Base-by-base conservation (phyloP, 495 filamentous ascomycete species). In the Neurospora sp. region DNA sequence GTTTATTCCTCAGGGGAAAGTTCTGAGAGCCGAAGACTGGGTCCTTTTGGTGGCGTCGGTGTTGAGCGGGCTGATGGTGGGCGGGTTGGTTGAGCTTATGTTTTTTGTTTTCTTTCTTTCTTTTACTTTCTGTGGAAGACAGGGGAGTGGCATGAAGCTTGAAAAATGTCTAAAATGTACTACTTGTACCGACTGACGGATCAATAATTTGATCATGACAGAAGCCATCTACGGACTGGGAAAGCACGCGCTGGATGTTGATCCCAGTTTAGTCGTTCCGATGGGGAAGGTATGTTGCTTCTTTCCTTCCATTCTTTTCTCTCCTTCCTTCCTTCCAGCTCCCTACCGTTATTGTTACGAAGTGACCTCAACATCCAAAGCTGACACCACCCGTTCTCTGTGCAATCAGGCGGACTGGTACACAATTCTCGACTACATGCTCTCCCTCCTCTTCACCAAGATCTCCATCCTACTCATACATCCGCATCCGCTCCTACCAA, bases 361-460 rank as follows among this genome's bases (percentile, higher is more conserved):
- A 45, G 19, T n/a, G 2, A 3, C 7, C 19, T 45, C 21, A 2
- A 54, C 9, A n/a, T 54, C 8, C 4, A n/a, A 28, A 21, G 21
- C 28, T 71, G 4, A 48, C 54, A 66, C 19, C 36, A 21, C 31
- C 39, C 37, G 38, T 21, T 19, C 43, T 45, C 7, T 10, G 38
- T 39, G 38, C 4, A 45, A 45, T 21, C 72, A 78, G 76, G 76
- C 76, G n/a, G 75, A 74, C 5, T 77, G 76, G 78, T 79, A 78
- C 73, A 75, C 73, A 37, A 76, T 79, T 69, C 69, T 81, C 19
- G 76, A 70, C 54, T 81, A 78, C 72, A 75, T 77, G 73, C 73
- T 81, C 15, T 70, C 74, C n/a, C 76, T 79, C 11, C 72, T 77
- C 34, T 74, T 77, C 73, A 79, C 78, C 73, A 79, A 79, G 59